These are phyloP conservation scores for Thelephora ganbajun DNA, from an alignment of 768 basidiomycete species.

Conservation along the genomic window DNA sequence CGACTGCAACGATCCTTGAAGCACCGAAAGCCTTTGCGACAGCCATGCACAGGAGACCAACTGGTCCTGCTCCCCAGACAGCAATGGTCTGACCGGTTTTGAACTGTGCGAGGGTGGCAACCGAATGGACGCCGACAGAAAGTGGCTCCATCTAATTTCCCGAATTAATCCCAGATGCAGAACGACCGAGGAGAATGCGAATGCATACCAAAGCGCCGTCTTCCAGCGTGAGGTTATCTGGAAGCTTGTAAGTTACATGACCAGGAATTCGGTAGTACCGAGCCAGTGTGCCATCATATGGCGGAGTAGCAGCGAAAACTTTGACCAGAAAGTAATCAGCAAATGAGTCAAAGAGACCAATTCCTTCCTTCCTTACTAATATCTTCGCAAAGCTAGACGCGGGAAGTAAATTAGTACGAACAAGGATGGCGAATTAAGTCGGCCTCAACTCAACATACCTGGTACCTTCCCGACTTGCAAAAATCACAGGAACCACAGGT, in stretches of 20 bases:
- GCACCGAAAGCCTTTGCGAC: conserved; percentile 93
- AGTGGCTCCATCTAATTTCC: conserved; percentile 75
- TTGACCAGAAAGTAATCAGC: conserved; percentile 72
- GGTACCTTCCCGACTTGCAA: conserved; percentile 76
- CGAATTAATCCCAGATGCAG: background rate
- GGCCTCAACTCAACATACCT: conserved; percentile 29
- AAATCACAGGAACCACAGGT: conserved; percentile 73
- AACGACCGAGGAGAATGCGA: background rate
- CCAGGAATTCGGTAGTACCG: conserved; percentile 80
- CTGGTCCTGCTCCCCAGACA: conserved; percentile 83
- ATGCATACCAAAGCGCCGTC: conserved; percentile 83
- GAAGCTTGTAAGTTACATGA: conserved; percentile 74
- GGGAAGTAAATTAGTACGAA: no score
- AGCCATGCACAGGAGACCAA: conserved; percentile 84
- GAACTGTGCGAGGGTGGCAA: conserved; percentile 62
- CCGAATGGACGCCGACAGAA: conserved; percentile 83
- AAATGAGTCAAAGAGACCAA: background rate
- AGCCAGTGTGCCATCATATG: conserved; percentile 79
- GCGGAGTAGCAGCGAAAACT: conserved; percentile 86
- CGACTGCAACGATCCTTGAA: conserved; percentile 69
- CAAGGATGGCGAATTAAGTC: background rate
- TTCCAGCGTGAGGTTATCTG: conserved; percentile 74
- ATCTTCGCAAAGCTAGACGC: background rate
- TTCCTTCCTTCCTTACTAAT: background rate
- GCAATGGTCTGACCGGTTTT: conserved; percentile 63